Evolutionary conservation across 108 stramenopile genomes (phyloP), one percentile per base, ranked within the genome.

Genomic region (Cyclotella sp.): DNA sequence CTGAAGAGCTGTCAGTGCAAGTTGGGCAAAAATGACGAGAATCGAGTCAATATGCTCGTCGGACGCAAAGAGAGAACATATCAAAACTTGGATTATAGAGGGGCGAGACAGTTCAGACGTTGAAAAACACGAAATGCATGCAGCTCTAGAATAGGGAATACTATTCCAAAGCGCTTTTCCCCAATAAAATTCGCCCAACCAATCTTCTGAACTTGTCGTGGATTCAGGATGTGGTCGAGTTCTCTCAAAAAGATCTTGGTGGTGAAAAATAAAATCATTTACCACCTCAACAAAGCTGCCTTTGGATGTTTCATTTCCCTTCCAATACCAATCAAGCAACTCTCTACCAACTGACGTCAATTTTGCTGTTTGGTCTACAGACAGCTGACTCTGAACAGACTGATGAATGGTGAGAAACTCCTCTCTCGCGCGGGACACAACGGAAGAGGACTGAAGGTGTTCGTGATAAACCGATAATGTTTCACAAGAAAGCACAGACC

Each of bases 381-480:
- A 46, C 16, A 66, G 18, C 16, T 51, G 63, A 7, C 46, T 57
- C 18, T 52, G 49, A 46, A 65, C 65, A 22, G 64, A 71, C 19
- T 64, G 51, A 18, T 84, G 29, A 49, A 84, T 45, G 41, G 86
- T 76, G 11, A 82, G 78, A 76, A 91, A 96, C 30, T 72, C 72
- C 40, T 90, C 81, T 57, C 89, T 67, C 18, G 86, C 90, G 12
- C 60, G 63, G 0, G 89, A 84, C 14, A 96, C 85, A 30, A 96
- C 83, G 13, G 89, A 84, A n/a, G 93, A 89, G 11, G 93, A 89
- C 70, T 88, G 81, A 39, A 92, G 79, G 7, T 90, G 81, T 39
- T 93, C 78, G 3, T 83, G 68, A 68, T 81, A 91, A 26, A 73
- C 74, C n/a, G 79, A 64, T 18, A 96, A 76, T 24, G 72, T 49